Evolutionary conservation across 768 basidiomycete genomes (phyloP).

Genomic region (Gautieria morchelliformis): DNA sequence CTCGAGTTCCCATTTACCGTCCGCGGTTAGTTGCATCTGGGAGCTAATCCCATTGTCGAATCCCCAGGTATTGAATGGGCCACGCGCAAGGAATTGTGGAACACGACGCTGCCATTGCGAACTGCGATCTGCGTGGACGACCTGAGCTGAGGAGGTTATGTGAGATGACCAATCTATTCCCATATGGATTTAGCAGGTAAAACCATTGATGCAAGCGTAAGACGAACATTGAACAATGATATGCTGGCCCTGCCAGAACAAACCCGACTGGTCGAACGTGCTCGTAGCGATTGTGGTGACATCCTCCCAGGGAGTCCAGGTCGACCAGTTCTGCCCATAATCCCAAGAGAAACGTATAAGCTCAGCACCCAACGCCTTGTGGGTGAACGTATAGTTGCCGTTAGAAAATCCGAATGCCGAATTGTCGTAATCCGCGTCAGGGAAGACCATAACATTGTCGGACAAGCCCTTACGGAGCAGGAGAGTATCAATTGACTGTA

Average conservation of each 20-base stretch:
- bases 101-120: conserved; percentile 54
- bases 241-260: conserved; percentile 78
- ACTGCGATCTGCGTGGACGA: conserved; percentile 69
- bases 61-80: conserved; percentile 88
- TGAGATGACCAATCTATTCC: conserved; percentile 67
- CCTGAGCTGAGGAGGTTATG: conserved; percentile 49
- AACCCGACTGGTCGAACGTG: conserved; percentile 36
- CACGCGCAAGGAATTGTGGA: conserved; percentile 80
- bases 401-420: conserved; percentile 23
- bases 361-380: conserved; percentile 81
- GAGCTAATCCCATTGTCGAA: conserved; percentile 75
- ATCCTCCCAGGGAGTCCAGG: conserved; percentile 74
- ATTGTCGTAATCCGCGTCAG: conserved; percentile 66
- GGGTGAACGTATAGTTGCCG: conserved; percentile 65
- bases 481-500: conserved; percentile 61
- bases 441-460: conserved; percentile 82
- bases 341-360: conserved; percentile 80
- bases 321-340: conserved; percentile 77
- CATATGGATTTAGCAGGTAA: background rate
- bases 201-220: background rate
- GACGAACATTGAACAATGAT: conserved; percentile 80
- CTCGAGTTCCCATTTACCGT: conserved; percentile 76
- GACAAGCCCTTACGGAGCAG: conserved; percentile 69
- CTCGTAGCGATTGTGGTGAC: conserved; percentile 50
- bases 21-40: conserved; percentile 51